phyloP scores from a whole-genome alignment of 2,329 filamentous ascomycete species.

The Penicillium sp. region DNA sequence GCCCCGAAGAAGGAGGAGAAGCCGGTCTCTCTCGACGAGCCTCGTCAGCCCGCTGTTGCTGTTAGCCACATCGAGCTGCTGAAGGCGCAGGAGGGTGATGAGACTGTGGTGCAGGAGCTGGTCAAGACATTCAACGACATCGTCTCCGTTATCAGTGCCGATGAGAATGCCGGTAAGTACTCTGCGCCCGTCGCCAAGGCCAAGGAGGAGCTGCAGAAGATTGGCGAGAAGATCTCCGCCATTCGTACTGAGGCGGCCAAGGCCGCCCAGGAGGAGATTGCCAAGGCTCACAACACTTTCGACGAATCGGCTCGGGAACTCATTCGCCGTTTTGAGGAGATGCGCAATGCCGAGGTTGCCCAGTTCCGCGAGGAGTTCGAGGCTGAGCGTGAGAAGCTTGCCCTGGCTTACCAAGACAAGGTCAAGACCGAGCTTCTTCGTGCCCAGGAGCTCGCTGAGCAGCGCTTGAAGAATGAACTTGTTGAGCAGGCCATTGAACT shows the following conservation, averaged over 20 bases:
- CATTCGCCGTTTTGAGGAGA: constrained; percentile 79
- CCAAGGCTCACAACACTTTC: constrained; percentile 70
- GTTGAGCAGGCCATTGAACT: constrained; percentile 86
- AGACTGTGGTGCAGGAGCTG: constrained; percentile 87
- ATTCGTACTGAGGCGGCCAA: constrained; percentile 69
- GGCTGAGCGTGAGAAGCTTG: constrained; percentile 76
- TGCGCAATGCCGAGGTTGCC: constrained; percentile 76
- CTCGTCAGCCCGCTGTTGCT: constrained; percentile 38
- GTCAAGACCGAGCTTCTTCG: constrained; percentile 75
- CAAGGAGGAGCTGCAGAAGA: constrained; percentile 74
- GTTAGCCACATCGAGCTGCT: constrained; percentile 75
- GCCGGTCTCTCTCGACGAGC: constrained; percentile 33
- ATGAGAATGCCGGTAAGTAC: constrained; percentile 75
- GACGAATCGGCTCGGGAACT: constrained; percentile 83
- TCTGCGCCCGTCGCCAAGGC: constrained; percentile 76
- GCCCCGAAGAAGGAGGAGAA: constrained; percentile 20
- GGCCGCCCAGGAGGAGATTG: constrained; percentile 72
- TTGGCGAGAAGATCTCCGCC: constrained; percentile 72
- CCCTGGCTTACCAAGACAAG: constrained; percentile 74
- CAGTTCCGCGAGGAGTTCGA: constrained; percentile 87
- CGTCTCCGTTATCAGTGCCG: constrained; percentile 87
- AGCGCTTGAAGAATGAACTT: constrained; percentile 78
- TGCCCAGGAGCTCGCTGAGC: constrained; percentile 75
- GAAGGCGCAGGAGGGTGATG: constrained; percentile 69
- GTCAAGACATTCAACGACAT: constrained; percentile 96